Evolutionary conservation across 2,329 filamentous ascomycete species (phyloP).

Genomic region (Colletotrichum cuscutae): DNA sequence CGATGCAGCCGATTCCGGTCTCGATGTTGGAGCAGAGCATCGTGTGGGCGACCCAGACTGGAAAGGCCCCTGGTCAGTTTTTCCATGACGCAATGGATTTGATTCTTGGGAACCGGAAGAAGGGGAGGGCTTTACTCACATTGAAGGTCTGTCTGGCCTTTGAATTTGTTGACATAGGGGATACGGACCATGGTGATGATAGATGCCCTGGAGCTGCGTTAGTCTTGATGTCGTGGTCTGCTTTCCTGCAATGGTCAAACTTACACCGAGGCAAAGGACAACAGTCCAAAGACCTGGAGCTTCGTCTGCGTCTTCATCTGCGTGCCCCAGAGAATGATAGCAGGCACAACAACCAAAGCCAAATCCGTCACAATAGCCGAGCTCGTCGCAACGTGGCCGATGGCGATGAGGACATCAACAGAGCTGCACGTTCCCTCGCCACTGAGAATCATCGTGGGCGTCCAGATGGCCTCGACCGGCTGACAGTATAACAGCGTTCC

Average conservation of each 20-base stretch:
- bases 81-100: neutral
- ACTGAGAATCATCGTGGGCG: conserved; percentile 42
- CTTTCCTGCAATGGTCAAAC: neutral
- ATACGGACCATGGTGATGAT: conserved; percentile 39
- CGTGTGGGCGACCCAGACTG: conserved; percentile 36
- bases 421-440: conserved; percentile 36
- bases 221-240: neutral
- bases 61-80: neutral
- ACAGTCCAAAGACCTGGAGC: conserved; percentile 36
- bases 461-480: conserved; percentile 44
- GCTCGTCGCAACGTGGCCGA: conserved; percentile 43
- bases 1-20: conserved; percentile 38
- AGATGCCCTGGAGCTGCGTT: conserved; percentile 24
- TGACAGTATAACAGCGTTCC: conserved; percentile 45
- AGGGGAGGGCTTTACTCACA: neutral
- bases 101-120: no score
- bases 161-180: conserved; percentile 38
- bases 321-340: conserved; percentile 44
- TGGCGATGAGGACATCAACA: conserved; percentile 38
- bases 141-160: conserved; percentile 32
- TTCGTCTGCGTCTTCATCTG: conserved; percentile 43
- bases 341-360: conserved; percentile 44
- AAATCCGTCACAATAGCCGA: conserved; percentile 46
- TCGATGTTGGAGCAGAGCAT: conserved; percentile 39
- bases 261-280: conserved; percentile 38